Evolutionary conservation across 208 protist species (phyloP), one percentile per base, ranked within the genome.

Genomic region (Trypanosoma avium): DNA sequence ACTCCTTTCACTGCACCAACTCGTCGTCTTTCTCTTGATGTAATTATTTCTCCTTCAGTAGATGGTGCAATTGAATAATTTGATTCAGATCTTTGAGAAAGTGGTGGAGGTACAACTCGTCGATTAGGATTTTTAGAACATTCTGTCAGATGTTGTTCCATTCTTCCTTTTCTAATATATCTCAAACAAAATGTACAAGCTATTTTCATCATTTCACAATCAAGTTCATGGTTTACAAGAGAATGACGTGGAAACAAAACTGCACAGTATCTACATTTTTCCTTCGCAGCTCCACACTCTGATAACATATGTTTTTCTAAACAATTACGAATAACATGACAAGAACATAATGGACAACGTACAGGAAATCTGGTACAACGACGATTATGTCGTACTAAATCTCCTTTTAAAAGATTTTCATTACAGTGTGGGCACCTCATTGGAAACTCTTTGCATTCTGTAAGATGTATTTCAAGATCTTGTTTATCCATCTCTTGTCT

Each of bases 181-280:
- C 81, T 71, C 46, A 88, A 67, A 54, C 86, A 93, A 47, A 67
- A 73, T 0, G 63, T 38, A 52, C 86, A 93, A 0, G 78, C 70
- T 8, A 93, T 59, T 49, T 76, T 82, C 81, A 82, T 85, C 38
- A 76, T 69, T 15, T 88, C 81, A 61, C 86, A 93, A 36, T 33
- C 70, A 47, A 68, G 65, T 69, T 90, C 86, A 49, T 93, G 86
- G 2, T 75, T 64, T 1, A 59, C 63, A n/a, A 93, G 66, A 10
- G 32, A 43, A 53, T 79, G 59, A 1, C 84, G 80, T 2, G 65
- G 66, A 35, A 92, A 65, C 59, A 64, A 24, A 10, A 29, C 30
- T n/a, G 68, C 65, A 61, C 86, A 95, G 74, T 87, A 84, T 2
- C 85, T 74, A 62, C 86, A 95, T 69, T 81, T 88, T 61, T 73